phyloP scores from a whole-genome alignment of 805 yeast species.

The Candida takata region DNA sequence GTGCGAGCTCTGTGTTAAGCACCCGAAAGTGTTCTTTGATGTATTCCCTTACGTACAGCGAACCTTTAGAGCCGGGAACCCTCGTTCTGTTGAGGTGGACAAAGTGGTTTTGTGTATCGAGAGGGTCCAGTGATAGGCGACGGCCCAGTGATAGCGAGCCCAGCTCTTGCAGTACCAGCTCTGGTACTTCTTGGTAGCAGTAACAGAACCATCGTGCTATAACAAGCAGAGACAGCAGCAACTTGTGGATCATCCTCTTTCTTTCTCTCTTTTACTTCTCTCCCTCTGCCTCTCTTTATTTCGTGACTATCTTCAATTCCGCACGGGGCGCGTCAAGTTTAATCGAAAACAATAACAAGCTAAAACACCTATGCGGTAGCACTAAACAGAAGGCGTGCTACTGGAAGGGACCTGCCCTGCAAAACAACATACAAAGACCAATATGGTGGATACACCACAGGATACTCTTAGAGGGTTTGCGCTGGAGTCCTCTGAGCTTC shows the following conservation, averaged over 20 bases:
- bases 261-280: not conserved
- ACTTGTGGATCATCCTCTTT: not conserved
- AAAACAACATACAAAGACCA: no score
- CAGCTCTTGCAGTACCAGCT: conserved; percentile 3
- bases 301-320: no score
- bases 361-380: no score
- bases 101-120: conserved; percentile 15
- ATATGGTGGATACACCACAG: no score
- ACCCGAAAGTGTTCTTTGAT: conserved; percentile 27
- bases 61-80: conserved; percentile 36
- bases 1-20: conserved; percentile 22
- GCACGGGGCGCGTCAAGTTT: no score
- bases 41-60: conserved; percentile 31
- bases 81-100: conserved; percentile 33
- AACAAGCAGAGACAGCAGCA: not conserved
- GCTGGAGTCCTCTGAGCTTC: no score
- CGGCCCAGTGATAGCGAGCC: conserved; percentile 4
- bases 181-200: conserved; percentile 5
- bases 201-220: not conserved
- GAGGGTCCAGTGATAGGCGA: conserved; percentile 12
- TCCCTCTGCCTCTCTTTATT: no score
- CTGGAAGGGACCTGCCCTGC: no score
- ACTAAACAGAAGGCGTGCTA: no score
- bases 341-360: no score
- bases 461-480: no score